phyloP scores from a whole-genome alignment of 805 yeast species.

The Teunomyces tritomae region DNA sequence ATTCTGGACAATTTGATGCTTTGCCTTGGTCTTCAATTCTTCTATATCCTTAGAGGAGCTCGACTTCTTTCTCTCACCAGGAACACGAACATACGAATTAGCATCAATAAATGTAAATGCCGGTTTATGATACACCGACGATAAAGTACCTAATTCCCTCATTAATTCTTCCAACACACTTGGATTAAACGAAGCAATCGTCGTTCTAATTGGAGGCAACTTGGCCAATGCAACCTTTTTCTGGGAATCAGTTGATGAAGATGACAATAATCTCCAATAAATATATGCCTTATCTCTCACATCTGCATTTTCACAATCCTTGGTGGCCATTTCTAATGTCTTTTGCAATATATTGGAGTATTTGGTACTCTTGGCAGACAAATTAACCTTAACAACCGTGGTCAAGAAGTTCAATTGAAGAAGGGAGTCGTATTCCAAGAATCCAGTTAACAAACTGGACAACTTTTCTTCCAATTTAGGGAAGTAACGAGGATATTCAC shows the following conservation, averaged over 20 bases:
- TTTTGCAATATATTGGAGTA: conserved; percentile 51
- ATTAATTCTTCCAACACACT: conserved; percentile 65
- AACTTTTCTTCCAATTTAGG: conserved; percentile 50
- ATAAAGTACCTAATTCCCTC: conserved; percentile 74
- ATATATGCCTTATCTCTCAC: conserved; percentile 77
- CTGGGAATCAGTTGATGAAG: conserved; percentile 40
- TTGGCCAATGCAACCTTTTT: conserved; percentile 55
- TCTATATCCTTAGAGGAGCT: conserved; percentile 46
- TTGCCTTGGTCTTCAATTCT: conserved; percentile 76
- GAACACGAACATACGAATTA: conserved; percentile 5
- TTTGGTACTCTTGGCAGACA: conserved; percentile 17
- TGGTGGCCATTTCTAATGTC: conserved; percentile 61
- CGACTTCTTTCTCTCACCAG: conserved; percentile 13
- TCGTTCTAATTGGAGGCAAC: conserved; percentile 69
- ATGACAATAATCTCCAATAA: conserved; percentile 74
- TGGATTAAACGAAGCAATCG: conserved; percentile 70
- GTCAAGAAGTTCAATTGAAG: conserved; percentile 62
- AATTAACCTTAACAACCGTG: conserved; percentile 57
- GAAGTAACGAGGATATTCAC: conserved; percentile 66
- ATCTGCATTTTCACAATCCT: conserved; percentile 67
- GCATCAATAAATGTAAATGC: conserved; percentile 52
- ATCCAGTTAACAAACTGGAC: conserved; percentile 46
- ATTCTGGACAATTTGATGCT: conserved; percentile 64
- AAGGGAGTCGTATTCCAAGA: conserved; percentile 55
- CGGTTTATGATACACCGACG: conserved; percentile 89